Evolutionary conservation across 2,329 filamentous ascomycete genomes (phyloP).

Genomic region (Penicillium glabrum): DNA sequence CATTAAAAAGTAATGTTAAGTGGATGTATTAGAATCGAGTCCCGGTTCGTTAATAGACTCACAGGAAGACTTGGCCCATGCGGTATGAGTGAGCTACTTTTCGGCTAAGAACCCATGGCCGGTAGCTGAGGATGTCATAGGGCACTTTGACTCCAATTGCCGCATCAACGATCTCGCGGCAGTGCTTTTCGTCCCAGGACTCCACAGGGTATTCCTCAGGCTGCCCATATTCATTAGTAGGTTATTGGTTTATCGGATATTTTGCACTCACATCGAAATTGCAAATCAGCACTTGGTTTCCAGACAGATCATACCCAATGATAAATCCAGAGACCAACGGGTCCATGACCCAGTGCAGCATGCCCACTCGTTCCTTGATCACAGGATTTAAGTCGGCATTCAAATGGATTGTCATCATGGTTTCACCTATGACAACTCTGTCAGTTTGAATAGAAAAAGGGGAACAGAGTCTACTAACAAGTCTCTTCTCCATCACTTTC

Average conservation of each 20-base stretch:
- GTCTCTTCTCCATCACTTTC: conserved; percentile 45
- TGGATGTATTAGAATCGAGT: no score
- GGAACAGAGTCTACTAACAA: conserved; percentile 30
- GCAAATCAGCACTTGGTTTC: conserved; percentile 46
- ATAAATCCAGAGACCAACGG: conserved; percentile 46
- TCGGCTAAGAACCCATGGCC: conserved; percentile 44
- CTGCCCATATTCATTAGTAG: conserved; percentile 12
- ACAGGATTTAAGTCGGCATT: conserved; percentile 43
- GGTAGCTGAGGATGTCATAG: conserved; percentile 42
- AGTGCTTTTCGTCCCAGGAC: conserved; percentile 37
- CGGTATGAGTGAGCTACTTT: conserved; percentile 43
- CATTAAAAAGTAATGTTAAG: no score
- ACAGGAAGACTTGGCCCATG: conserved; percentile 40
- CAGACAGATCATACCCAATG: conserved; percentile 44
- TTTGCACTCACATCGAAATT: conserved; percentile 42
- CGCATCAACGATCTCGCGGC: conserved; percentile 31
- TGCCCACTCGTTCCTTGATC: conserved; percentile 40
- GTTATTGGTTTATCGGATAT: not conserved
- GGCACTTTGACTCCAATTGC: conserved; percentile 28
- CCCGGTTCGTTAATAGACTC: conserved; percentile 5
- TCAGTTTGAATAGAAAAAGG: not conserved
- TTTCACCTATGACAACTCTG: conserved; percentile 31
- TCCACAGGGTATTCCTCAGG: conserved; percentile 36
- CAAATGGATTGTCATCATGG: conserved; percentile 51
- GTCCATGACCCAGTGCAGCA: conserved; percentile 49